Percentiles rank a stretch among this genome's conserved stretches.
Conservation (phyloP, 805 yeast species). For the Wickerhamomyces xylosicus region DNA sequence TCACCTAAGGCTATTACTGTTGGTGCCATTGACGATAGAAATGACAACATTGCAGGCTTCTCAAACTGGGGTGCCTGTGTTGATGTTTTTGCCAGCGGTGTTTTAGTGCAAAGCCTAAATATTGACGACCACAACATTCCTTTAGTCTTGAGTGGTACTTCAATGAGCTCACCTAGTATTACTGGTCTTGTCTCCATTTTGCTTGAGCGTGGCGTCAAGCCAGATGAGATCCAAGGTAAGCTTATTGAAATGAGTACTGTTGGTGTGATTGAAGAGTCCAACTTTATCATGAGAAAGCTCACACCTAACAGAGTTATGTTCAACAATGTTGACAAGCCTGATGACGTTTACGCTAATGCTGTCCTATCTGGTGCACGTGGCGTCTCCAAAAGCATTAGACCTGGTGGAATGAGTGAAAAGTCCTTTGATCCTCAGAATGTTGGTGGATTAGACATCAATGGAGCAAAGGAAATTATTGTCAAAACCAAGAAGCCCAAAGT, state of each 20-base stretch:
- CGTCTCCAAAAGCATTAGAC: not conserved
- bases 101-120: slow-evolving; percentile 47
- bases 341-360: slow-evolving; percentile 13
- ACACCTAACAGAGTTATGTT: slow-evolving; percentile 52
- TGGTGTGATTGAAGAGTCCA: slow-evolving; percentile 32
- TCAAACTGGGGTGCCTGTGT: slow-evolving; percentile 95
- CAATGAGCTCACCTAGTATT: slow-evolving; percentile 75
- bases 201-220: slow-evolving; percentile 38
- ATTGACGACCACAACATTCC: slow-evolving; percentile 16
- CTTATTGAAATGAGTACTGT: slow-evolving; percentile 37
- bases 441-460: not conserved
- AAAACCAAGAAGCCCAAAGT: not conserved
- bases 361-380: not conserved
- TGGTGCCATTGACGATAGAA: slow-evolving; percentile 77
- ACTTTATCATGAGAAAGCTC: slow-evolving; percentile 36
- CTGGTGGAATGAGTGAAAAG: not conserved
- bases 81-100: slow-evolving; percentile 79
- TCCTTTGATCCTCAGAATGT: not conserved
- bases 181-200: slow-evolving; percentile 53
- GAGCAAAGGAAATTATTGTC: not conserved
- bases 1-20: slow-evolving; percentile 65
- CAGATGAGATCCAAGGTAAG: slow-evolving; percentile 28
- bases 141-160: slow-evolving; percentile 53
- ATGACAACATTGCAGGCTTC: slow-evolving; percentile 63
- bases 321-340: slow-evolving; percentile 24